phyloP scores from a whole-genome alignment of 164 flowering plant species.

The Litsea cubeba region DNA sequence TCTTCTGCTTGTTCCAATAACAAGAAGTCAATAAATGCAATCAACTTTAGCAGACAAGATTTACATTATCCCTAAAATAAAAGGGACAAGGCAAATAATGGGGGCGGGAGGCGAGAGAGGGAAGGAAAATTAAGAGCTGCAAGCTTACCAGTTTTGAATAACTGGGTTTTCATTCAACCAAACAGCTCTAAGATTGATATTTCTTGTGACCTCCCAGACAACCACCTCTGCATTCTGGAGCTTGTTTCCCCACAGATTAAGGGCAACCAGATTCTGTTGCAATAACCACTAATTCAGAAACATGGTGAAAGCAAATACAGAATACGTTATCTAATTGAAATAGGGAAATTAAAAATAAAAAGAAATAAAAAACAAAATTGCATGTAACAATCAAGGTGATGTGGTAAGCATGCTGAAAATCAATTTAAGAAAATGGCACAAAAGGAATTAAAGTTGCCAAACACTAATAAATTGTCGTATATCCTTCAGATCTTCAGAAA shows the following conservation, averaged over 20 bases:
- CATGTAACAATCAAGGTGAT: background rate
- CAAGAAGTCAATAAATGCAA: background rate
- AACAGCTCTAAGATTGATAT: conserved; percentile 65
- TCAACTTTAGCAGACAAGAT: background rate
- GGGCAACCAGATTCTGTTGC: conserved; percentile 69
- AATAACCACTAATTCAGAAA: conserved; percentile 7
- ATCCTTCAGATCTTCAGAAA: too few species aligned
- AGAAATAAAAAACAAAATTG: background rate
- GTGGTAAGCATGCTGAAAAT: background rate
- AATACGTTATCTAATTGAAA: background rate
- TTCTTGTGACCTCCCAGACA: conserved; percentile 47
- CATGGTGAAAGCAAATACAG: background rate
- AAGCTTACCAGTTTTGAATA: conserved; percentile 42
- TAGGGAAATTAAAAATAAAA: background rate
- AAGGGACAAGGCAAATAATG: too few species aligned
- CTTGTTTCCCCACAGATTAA: conserved; percentile 79
- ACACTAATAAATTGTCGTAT: too few species aligned
- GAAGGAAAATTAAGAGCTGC: background rate
- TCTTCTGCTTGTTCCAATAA: background rate
- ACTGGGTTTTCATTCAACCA: conserved; percentile 91
- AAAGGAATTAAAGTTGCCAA: too few species aligned
- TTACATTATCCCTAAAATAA: background rate
- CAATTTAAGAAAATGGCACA: background rate
- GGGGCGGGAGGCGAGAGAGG: too few species aligned
- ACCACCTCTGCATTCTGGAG: conserved; percentile 46